Evolutionary conservation across 176 grass and related monocot genomes (phyloP).

Genomic region (Raddia distichophylla): DNA sequence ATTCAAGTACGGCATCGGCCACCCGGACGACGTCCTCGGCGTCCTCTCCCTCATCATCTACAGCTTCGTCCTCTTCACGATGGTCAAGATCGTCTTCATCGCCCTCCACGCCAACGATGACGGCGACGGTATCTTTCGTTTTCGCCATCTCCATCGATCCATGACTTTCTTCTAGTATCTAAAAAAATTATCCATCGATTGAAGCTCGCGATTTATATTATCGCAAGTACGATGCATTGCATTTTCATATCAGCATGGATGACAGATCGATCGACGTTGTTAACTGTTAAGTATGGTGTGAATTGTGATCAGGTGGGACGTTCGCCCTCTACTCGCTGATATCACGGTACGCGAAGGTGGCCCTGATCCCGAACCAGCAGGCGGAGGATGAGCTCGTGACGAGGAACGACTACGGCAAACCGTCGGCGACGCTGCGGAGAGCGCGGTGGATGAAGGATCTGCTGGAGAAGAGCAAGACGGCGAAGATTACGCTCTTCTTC

Average conservation of each 20-base stretch:
- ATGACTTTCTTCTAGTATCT: too few relatives aligned
- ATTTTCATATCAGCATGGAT: too few relatives aligned
- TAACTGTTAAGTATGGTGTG: too few relatives aligned
- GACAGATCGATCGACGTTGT: neutral
- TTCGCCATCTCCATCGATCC: neutral
- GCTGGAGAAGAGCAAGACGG: conserved; percentile 38
- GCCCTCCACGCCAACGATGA: conserved; percentile 72
- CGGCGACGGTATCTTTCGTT: conserved; percentile 44
- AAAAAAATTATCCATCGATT: too few relatives aligned
- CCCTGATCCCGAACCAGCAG: conserved; percentile 66
- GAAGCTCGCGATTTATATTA: neutral
- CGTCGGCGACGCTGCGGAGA: conserved; percentile 29
- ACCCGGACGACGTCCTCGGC: conserved; percentile 55
- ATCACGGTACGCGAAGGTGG: conserved; percentile 60
- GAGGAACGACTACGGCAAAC: conserved; percentile 1
- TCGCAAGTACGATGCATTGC: too few relatives aligned
- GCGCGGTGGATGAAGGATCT: conserved; percentile 57
- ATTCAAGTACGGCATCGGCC: conserved; percentile 43
- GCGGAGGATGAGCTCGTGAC: conserved; percentile 62
- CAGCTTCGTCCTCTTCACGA: conserved; percentile 59
- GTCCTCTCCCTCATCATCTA: conserved; percentile 74
- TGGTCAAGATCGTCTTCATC: conserved; percentile 68
- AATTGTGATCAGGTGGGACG: conserved; percentile 49
- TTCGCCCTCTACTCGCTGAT: conserved; percentile 80
- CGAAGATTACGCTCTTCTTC: conserved; percentile 52